Evolutionary conservation across 495 filamentous ascomycete genomes (phyloP).

Genomic region (Xylaria bambusicola): DNA sequence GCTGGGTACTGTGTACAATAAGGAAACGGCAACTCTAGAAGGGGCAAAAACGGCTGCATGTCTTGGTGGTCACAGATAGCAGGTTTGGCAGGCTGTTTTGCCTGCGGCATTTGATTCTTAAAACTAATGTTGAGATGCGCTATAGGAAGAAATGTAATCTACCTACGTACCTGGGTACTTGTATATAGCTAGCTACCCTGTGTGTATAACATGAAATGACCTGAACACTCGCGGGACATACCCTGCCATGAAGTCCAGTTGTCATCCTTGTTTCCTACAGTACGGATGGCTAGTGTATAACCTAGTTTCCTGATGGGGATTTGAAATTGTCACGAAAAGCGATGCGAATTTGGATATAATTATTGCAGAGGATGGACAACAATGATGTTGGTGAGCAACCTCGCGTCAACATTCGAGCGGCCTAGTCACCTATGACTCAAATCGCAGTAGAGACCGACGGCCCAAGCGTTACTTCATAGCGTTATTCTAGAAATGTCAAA

Average conservation of each 20-base stretch:
- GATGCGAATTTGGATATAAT: too few relatives aligned
- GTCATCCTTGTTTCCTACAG: too few relatives aligned
- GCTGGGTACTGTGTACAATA: conserved; percentile 32
- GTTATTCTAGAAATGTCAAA: too few relatives aligned
- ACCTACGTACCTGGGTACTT: conserved; percentile 24
- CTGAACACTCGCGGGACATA: background rate
- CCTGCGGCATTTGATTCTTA: conserved; percentile 21
- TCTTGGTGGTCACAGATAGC: conserved; percentile 23
- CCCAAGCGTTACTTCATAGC: too few relatives aligned
- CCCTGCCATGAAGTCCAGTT: background rate
- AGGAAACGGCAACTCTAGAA: conserved; percentile 30
- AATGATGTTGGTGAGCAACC: too few relatives aligned
- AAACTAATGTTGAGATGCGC: conserved; percentile 16
- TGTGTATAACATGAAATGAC: conserved; percentile 29
- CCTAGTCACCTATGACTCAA: too few relatives aligned
- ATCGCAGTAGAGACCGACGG: too few relatives aligned
- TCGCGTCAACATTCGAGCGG: too few relatives aligned
- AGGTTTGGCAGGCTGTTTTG: conserved; percentile 20
- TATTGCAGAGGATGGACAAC: too few relatives aligned
- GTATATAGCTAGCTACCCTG: conserved; percentile 33
- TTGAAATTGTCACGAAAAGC: too few relatives aligned
- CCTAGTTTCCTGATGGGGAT: too few relatives aligned
- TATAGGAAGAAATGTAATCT: conserved; percentile 27
- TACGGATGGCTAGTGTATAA: too few relatives aligned
- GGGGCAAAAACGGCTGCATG: conserved; percentile 26